Conservation (phyloP, 345 rosid genomes). For the Linum tenue region DNA sequence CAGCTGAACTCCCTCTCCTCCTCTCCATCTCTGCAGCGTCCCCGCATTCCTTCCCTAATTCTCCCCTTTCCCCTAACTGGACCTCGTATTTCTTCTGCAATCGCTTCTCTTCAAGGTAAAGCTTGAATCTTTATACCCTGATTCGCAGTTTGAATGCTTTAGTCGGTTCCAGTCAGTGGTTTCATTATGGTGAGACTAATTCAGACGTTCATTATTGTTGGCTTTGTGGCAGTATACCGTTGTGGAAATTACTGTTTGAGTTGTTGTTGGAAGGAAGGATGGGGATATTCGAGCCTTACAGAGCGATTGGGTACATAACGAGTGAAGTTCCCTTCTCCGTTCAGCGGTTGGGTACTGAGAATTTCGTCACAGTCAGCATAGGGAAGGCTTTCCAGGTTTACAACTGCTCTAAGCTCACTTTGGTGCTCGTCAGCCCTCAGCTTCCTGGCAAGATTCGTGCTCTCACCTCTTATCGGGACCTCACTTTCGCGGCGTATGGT, state of each 20-base stretch:
- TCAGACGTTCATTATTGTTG: background rate
- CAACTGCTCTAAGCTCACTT: constrained; percentile 78
- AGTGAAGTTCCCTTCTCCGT: constrained; percentile 74
- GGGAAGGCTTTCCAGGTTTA: constrained; percentile 94
- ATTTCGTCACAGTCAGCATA: constrained; percentile 79
- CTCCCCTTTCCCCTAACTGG: background rate
- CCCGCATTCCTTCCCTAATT: too few relatives aligned
- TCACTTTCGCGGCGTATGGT: constrained; percentile 76
- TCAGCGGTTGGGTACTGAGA: constrained; percentile 81
- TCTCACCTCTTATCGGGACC: constrained; percentile 72
- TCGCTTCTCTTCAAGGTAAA: background rate
- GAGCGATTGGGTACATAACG: constrained; percentile 88
- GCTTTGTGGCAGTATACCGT: background rate
- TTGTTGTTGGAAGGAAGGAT: constrained; percentile 18
- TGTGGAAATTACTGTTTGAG: background rate
- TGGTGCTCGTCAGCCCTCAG: constrained; percentile 77
- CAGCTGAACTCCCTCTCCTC: too few relatives aligned
- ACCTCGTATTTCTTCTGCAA: background rate
- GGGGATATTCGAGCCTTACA: constrained; percentile 90
- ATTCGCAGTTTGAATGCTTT: background rate
- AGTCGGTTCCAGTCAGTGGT: background rate
- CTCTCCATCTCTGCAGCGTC: too few relatives aligned
- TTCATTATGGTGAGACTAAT: background rate
- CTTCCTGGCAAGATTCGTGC: constrained; percentile 85
- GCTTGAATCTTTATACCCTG: background rate